Evolutionary conservation across 768 basidiomycete species (phyloP), one percentile per base, ranked within the genome.

Genomic region (Collybia sp.): DNA sequence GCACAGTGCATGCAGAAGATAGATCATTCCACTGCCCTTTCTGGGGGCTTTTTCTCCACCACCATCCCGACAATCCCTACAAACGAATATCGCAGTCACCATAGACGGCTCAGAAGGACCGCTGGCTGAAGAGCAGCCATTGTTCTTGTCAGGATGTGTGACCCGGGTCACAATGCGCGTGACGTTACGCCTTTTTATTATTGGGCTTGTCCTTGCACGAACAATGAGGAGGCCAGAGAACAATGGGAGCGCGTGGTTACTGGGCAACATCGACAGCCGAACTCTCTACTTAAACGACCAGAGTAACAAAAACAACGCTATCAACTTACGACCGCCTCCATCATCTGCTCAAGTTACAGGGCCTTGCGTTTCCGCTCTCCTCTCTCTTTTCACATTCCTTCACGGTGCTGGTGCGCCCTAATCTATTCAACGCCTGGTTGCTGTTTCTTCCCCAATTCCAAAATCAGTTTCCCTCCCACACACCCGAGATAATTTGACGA

Each of bases 321-420:
- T n/a, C 17, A 3, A 37, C 35, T 37, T 18, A 37, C 17, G 25
- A 25, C 25, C 25, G 25, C 25, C 25, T 25, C 25, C 35, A 13
- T 37, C 17, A n/a, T 37, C 35, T 37, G n/a, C 35, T 37, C 10
- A 37, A 37, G 4, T 37, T 13, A 13, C n/a, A 13, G n/a, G 13
- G 35, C 17, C 33, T 15, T 10, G 33, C 45, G 32, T 41, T 33
- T 34, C 40, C 54, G 42, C 52, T 49, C 42, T 49, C 48, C 52
- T 33, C 52, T 58, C 40, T 48, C 30, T 43, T 42, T 42, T 39
- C 33, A n/a, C 18, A 30, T 52, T 37, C 35, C 10, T 18, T 37
- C 13, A 37, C 44, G 56, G 53, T 57, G 54, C 56, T 55, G 56
- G 53, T 49, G 44, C 56, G 54, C 45, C 53, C 53, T 36, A 31